Percentiles rank a stretch among this genome's conserved stretches.
These are phyloP conservation scores for Crithidia bombi DNA, from an alignment of 208 protist species.

Conservation along the genomic window DNA sequence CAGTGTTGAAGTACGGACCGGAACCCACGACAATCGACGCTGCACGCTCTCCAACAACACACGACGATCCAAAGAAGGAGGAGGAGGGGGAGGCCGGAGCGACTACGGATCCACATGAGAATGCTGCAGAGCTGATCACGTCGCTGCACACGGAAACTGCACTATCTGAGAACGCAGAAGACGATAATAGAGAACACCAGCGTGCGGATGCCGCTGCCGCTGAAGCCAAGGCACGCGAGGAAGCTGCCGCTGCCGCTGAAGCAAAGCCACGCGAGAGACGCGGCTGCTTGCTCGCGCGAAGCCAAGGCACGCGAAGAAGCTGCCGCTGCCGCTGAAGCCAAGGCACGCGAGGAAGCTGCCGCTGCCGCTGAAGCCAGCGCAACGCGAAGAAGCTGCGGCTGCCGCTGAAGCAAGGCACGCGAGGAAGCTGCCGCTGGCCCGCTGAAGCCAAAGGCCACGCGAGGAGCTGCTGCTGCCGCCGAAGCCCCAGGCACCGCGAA, in stretches of 20 bases:
- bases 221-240: not conserved
- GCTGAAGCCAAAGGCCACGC: not conserved
- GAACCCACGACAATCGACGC: not conserved
- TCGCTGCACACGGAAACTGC: not conserved
- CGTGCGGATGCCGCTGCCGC: not conserved
- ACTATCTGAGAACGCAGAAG: too few species aligned
- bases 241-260: not conserved
- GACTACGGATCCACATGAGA: not conserved
- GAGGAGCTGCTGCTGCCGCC: slow-evolving; percentile 1
- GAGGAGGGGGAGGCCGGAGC: too few species aligned
- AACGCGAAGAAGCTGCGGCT: slow-evolving; percentile 5
- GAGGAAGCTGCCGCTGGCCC: slow-evolving; percentile 3
- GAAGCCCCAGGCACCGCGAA: not conserved
- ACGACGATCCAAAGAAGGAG: too few species aligned
- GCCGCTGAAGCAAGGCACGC: slow-evolving; percentile 2
- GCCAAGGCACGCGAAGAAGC: not conserved
- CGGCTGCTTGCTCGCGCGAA: not conserved
- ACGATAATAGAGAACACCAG: too few species aligned
- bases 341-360: slow-evolving; percentile 3
- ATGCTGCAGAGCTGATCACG: not conserved
- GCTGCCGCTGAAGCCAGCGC: slow-evolving; percentile 3
- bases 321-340: slow-evolving; percentile 1
- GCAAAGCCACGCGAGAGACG: slow-evolving; percentile 3
- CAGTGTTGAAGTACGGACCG: slow-evolving; percentile 31
- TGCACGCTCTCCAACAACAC: too few species aligned